Evolutionary conservation across 306 rosid species (phyloP).

Genomic region (Herpetospermum pedunculosum): DNA sequence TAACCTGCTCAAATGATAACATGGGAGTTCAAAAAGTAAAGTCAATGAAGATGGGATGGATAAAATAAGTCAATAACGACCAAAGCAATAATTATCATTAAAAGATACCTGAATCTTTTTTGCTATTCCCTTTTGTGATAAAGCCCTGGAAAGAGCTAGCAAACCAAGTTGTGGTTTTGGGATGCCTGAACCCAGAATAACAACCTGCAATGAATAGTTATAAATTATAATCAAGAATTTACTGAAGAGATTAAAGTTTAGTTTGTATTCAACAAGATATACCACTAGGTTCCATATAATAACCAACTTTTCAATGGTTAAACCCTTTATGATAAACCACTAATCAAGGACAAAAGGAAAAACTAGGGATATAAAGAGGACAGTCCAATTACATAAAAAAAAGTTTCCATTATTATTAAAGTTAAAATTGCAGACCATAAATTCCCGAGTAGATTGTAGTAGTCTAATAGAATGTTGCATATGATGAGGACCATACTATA

Average conservation of each 20-base stretch:
- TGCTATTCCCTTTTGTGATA: conserved; percentile 76
- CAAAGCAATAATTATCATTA: background rate
- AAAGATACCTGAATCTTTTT: conserved; percentile 64
- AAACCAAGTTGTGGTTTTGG: conserved; percentile 70
- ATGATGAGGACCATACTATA: background rate
- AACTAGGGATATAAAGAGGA: too few species aligned
- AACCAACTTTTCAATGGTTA: background rate
- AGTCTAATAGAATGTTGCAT: background rate
- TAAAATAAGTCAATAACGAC: background rate
- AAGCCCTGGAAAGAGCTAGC: conserved; percentile 83
- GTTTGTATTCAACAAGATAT: background rate
- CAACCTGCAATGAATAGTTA: conserved; percentile 43
- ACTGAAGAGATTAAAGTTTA: background rate
- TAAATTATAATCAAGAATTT: background rate
- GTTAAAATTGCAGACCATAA: background rate
- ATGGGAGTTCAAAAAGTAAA: background rate
- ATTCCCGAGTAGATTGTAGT: background rate
- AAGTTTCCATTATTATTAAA: background rate
- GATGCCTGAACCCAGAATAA: conserved; percentile 67
- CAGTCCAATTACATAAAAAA: background rate
- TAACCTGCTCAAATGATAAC: conserved; percentile 42
- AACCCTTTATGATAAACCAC: background rate
- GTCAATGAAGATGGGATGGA: background rate
- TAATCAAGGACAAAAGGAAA: background rate
- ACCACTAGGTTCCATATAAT: background rate